Evolutionary conservation across 2,329 filamentous ascomycete species (phyloP).

Genomic region (Colletotrichum viniferum): DNA sequence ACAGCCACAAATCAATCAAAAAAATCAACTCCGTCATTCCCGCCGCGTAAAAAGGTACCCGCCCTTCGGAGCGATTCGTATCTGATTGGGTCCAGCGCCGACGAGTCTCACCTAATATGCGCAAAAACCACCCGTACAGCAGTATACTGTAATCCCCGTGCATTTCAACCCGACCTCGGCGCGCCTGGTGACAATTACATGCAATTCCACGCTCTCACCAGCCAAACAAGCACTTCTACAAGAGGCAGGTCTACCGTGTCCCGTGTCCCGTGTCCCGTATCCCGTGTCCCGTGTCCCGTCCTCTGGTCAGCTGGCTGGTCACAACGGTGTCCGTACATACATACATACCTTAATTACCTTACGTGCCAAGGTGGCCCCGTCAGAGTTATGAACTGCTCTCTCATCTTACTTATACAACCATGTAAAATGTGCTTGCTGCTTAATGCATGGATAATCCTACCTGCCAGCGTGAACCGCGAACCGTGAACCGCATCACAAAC

Average conservation of each 20-base stretch:
- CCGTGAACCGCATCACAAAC: background rate
- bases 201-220: background rate
- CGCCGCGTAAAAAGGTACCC: background rate
- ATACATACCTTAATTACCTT: too few species aligned
- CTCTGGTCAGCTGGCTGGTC: background rate
- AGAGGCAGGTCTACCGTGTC: background rate
- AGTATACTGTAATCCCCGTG: background rate
- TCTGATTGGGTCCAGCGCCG: background rate
- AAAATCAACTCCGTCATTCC: background rate
- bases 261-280: too few species aligned
- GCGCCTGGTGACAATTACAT: background rate
- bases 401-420: background rate
- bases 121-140: too few species aligned
- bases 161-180: background rate
- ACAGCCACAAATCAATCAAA: slow-evolving; percentile 16
- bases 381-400: background rate
- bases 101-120: background rate
- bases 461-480: background rate
- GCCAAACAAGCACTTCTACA: background rate
- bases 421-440: background rate
- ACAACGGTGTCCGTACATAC: background rate
- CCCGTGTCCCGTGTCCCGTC: background rate
- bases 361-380: background rate
- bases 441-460: background rate
- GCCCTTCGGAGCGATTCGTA: background rate